Evolutionary conservation across 2,329 filamentous ascomycete genomes (phyloP), one percentile per base, ranked within the genome.

Genomic region (Alternaria burnsii): DNA sequence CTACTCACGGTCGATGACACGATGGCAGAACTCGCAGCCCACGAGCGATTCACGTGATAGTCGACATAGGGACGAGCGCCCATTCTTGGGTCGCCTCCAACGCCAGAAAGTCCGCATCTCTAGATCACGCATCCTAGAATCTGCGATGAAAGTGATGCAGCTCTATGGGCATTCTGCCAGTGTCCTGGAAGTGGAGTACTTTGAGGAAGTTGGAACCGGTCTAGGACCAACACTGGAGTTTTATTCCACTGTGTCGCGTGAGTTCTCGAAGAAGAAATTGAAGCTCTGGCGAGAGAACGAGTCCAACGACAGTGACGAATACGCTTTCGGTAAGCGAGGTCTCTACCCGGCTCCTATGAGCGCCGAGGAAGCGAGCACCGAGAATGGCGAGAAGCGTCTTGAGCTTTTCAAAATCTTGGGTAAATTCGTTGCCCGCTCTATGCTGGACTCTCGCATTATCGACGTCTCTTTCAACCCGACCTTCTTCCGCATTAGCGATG

Each of bases 101-200:
- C 89, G 95, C 58, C 95, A 99, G 74, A 99, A 99, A 79, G 94
- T 99, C n/a, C 90, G 95, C 44, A 98, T 99, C 62, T 97, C 94
- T 5, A 88, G 95, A 43, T 88, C 88, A n/a, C 93, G 96, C 71
- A 97, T 99, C 46, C 84, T 99, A 8, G 95, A 99, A 76, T 98
- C 95, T 14, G 95, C 95, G 0, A 85, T 98, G 77, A 99, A 99
- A 79, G 95, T 99, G 30, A 98, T 99, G 94, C 94, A 99, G 71
- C 86, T 98, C 3, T 99, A 99, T 72, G 95, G 95, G 0, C 92
- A 92, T n/a, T 97, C 94, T 1, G 92, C 97, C 60, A 98, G 94
- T 76, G 92, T 98, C 28, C 82, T 99, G 0, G 95, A 99, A 75
- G 94, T 99, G 2, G 96, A 99, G 74, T 99, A 99, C 74, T 99